Base-by-base conservation (phyloP, 371 early-diverging fungal species). In the Apophysomyces variabilis region DNA sequence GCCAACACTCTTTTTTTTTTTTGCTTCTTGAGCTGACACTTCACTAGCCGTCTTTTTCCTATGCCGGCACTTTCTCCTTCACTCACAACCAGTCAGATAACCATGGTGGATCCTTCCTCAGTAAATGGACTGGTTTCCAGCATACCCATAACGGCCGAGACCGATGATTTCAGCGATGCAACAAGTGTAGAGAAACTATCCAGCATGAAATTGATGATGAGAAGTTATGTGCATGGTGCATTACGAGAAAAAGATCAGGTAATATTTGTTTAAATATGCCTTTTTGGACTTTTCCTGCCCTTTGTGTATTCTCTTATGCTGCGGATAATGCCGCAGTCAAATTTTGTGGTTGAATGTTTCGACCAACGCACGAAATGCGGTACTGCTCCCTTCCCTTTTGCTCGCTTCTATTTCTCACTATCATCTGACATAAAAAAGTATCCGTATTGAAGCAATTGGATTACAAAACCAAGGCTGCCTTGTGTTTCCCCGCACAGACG, bases 221-320 rank as follows among this genome's bases (percentile, higher is more conserved):
- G 68, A 35, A 73, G 75, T 4, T 82, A 68, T 66, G 63, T 79
- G 14, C 59, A 66, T 47, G 80, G 83, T 26, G 83, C 83, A 38
- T 64, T 82, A 13, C 72, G 76, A 38, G 80, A 79, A 62, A 76
- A 79, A 54, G 77, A 76, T 41, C 74, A 79, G 80, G 83, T 82
- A 79, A 79, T 69, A 26, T 50, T 68, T 47, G 67, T 58, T 54
- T 35, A 57, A 57, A 43, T n/a, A n/a, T 21, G 54, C 43, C 57
- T 60, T 57, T 64, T 65, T 43, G 41, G 38, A 36, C 57, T 60
- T 37, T 61, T 62, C 39, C 65, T 46, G 36, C 58, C 38, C 38
- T 36, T 14, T 58, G 39, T 43, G 12, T 38, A 58, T 61, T 47
- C 62, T 39, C 47, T n/a, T 57, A 64, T 58, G 37, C 66, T 46